Conservation (phyloP, 2,329 filamentous ascomycete species). For the Colletotrichum musae region DNA sequence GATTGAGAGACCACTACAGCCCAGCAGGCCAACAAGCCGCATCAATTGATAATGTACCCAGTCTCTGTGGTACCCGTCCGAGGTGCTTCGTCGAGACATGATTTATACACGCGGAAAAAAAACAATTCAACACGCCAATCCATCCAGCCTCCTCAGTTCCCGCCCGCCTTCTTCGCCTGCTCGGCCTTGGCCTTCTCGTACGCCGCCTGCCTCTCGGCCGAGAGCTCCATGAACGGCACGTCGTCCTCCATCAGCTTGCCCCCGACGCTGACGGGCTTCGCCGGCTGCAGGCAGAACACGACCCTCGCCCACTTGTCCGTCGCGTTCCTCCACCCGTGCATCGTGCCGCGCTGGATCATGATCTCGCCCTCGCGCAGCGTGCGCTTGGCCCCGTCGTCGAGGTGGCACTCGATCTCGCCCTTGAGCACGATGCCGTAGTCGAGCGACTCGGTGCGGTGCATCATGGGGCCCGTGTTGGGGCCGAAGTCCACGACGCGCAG, state of each 20-base stretch:
- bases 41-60: too few species aligned
- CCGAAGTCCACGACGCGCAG: slow-evolving; percentile 43
- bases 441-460: slow-evolving; percentile 62
- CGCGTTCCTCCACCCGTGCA: slow-evolving; percentile 51
- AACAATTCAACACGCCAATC: too few species aligned
- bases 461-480: slow-evolving; percentile 43
- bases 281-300: slow-evolving; percentile 50
- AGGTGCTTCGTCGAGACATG: too few species aligned
- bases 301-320: slow-evolving; percentile 39
- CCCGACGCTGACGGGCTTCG: slow-evolving; percentile 49
- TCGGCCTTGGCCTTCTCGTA: slow-evolving; percentile 36
- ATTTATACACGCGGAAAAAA: too few species aligned
- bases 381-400: slow-evolving; percentile 58
- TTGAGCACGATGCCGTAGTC: slow-evolving; percentile 64
- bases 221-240: slow-evolving; percentile 34
- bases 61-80: too few species aligned
- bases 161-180: slow-evolving; percentile 23
- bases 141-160: background rate
- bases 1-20: too few species aligned
- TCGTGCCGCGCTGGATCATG: slow-evolving; percentile 61
- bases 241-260: slow-evolving; percentile 38
- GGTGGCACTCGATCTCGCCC: slow-evolving; percentile 59
- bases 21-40: too few species aligned
- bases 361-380: slow-evolving; percentile 59
- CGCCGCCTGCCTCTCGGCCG: slow-evolving; percentile 35